A percentile compares a stretch with the other conserved stretches of the same genome.
These are phyloP conservation scores for Penicillium steckii DNA, from an alignment of 495 filamentous ascomycete genomes.

Conservation along the genomic window DNA sequence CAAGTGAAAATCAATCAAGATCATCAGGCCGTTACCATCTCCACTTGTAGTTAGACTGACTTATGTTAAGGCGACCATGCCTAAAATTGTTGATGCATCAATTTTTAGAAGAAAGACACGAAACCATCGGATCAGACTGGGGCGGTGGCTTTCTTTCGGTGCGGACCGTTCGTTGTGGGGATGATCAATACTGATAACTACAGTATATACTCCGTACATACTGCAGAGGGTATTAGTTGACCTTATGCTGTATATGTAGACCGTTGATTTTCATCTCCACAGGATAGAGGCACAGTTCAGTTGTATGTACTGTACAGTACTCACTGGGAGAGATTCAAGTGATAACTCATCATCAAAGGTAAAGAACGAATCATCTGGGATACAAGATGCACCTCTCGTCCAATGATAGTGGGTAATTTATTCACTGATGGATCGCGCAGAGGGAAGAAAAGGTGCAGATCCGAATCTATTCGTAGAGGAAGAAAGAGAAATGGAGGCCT, in stretches of 20 bases:
- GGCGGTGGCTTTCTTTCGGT: conserved; percentile 5
- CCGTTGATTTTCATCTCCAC: too few species aligned
- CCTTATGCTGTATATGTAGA: background rate
- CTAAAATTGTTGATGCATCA: background rate
- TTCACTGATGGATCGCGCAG: background rate
- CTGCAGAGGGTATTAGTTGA: background rate
- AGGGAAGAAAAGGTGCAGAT: conserved; percentile 1
- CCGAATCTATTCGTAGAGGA: background rate
- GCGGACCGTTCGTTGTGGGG: conserved; percentile 12
- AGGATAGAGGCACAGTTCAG: too few species aligned
- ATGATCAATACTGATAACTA: background rate
- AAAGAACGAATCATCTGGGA: too few species aligned
- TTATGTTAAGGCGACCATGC: background rate
- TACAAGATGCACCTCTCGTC: background rate
- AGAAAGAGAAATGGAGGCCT: background rate
- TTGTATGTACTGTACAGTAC: too few species aligned
- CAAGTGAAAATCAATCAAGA: background rate
- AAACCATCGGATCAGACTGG: conserved; percentile 2
- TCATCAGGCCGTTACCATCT: background rate
- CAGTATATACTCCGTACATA: background rate
- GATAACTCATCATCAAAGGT: background rate
- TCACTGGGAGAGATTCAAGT: background rate
- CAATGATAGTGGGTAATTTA: background rate
- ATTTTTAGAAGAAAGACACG: background rate
- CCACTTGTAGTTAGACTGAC: too few species aligned